phyloP scores from a whole-genome alignment of 495 filamentous ascomycete genomes.

The Jackrogersella multiformis region DNA sequence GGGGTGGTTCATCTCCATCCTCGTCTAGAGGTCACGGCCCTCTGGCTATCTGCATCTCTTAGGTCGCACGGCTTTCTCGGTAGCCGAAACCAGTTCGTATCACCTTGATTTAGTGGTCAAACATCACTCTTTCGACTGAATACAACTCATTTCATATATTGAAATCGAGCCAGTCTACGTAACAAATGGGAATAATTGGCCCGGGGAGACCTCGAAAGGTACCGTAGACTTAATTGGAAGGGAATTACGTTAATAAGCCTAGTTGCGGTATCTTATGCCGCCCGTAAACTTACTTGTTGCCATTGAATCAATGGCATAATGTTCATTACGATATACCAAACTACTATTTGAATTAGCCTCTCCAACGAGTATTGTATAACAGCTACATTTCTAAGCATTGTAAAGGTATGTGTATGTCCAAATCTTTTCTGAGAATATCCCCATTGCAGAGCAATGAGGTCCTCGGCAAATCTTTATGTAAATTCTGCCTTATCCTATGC shows the following conservation, averaged over 20 bases:
- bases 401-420: too few relatives aligned
- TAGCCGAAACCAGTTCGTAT: constrained; percentile 37
- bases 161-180: constrained; percentile 1
- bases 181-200: background rate
- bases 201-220: background rate
- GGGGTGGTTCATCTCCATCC: constrained; percentile 1
- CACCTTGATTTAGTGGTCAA: constrained; percentile 26
- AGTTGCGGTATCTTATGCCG: background rate
- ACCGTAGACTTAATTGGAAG: background rate
- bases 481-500: background rate
- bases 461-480: background rate
- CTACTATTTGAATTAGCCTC: background rate
- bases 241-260: background rate
- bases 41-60: constrained; percentile 27
- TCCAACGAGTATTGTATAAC: background rate
- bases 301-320: background rate
- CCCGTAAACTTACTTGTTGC: background rate
- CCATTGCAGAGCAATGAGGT: background rate
- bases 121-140: constrained; percentile 4
- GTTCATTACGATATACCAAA: background rate
- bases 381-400: too few relatives aligned
- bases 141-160: constrained; percentile 6
- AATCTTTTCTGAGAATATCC: too few relatives aligned
- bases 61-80: constrained; percentile 28
- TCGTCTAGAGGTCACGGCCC: constrained; percentile 6